Evolutionary conservation across 345 rosid species (phyloP).

Genomic region (Gossypium sturtianum): DNA sequence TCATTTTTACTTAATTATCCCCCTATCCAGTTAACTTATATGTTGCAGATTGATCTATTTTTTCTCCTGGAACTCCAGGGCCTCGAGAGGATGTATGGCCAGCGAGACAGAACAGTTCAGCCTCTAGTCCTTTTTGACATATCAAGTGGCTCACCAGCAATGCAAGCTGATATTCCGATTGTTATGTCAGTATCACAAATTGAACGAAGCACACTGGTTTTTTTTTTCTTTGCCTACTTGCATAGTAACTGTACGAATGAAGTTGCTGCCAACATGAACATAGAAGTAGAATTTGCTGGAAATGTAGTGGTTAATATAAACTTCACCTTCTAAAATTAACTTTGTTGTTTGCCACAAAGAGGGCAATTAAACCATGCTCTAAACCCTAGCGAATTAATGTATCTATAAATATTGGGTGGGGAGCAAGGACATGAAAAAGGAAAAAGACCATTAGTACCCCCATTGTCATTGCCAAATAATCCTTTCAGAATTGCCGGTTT

Average conservation of each 20-base stretch:
- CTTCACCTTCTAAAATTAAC: not conserved
- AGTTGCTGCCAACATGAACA: not conserved
- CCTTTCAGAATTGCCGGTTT: not conserved
- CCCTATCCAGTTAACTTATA: conserved; percentile 71
- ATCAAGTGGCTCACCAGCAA: conserved; percentile 55
- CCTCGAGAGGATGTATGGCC: conserved; percentile 86
- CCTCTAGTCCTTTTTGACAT: conserved; percentile 69
- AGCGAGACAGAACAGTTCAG: conserved; percentile 71
- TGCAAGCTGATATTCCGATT: conserved; percentile 38
- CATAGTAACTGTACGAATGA: not conserved
- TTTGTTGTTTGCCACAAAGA: not conserved
- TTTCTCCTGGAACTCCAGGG: conserved; percentile 93
- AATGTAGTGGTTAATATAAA: not conserved
- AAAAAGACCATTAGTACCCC: not conserved
- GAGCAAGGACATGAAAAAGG: not conserved
- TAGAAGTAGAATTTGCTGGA: not conserved
- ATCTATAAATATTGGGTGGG: not conserved
- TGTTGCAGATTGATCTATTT: conserved; percentile 77
- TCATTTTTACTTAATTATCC: conserved; percentile 32
- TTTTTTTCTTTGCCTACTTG: not conserved
- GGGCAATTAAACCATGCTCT: not conserved
- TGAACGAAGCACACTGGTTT: not conserved
- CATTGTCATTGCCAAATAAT: not conserved
- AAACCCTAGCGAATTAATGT: no score
- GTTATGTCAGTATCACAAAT: conserved; percentile 10